A percentile compares a stretch with the other conserved stretches of the same genome.
phyloP scores from a whole-genome alignment of 2,329 filamentous ascomycete species.

The Akanthomyces uredinophilus region DNA sequence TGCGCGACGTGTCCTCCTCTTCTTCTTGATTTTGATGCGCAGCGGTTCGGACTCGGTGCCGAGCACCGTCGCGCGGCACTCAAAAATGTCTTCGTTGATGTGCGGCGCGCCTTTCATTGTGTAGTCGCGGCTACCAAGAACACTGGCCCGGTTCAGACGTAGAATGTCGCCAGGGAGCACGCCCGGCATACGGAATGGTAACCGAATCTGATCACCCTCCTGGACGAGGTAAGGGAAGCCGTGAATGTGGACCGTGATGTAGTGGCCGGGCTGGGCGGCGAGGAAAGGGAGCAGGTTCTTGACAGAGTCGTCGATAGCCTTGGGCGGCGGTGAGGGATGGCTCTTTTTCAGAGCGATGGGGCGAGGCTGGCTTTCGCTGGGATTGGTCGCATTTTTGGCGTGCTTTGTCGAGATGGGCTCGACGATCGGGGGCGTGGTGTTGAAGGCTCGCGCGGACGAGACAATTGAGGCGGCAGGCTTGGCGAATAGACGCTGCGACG shows the following conservation, averaged over 20 bases:
- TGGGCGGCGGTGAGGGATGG: slow-evolving; percentile 30
- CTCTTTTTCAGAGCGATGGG: slow-evolving; percentile 37
- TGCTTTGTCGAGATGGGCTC: slow-evolving; percentile 31
- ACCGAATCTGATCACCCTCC: slow-evolving; percentile 66
- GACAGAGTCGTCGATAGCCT: slow-evolving; percentile 50
- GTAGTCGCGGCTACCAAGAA: slow-evolving; percentile 82
- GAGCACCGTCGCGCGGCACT: slow-evolving; percentile 78
- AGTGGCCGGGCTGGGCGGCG: slow-evolving; percentile 67
- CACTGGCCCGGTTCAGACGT: slow-evolving; percentile 77
- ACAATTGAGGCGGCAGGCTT: slow-evolving; percentile 42
- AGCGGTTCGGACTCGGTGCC: slow-evolving; percentile 79
- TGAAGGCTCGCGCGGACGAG: slow-evolving; percentile 38
- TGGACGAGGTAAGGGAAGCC: slow-evolving; percentile 75
- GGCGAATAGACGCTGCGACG: slow-evolving; percentile 37
- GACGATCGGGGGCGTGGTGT: slow-evolving; percentile 46
- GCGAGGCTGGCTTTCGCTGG: slow-evolving; percentile 27
- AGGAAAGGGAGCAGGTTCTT: slow-evolving; percentile 63
- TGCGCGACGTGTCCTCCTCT: slow-evolving; percentile 67
- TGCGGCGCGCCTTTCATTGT: slow-evolving; percentile 80
- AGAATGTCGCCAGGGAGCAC: slow-evolving; percentile 78
- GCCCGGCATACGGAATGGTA: slow-evolving; percentile 74
- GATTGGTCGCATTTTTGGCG: slow-evolving; percentile 35
- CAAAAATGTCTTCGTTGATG: slow-evolving; percentile 77
- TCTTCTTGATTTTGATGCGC: slow-evolving; percentile 74
- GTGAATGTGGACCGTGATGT: slow-evolving; percentile 76